Evolutionary conservation across 2,329 filamentous ascomycete genomes (phyloP), one percentile per base, ranked within the genome.

Genomic region (Sarocladium kiliense): DNA sequence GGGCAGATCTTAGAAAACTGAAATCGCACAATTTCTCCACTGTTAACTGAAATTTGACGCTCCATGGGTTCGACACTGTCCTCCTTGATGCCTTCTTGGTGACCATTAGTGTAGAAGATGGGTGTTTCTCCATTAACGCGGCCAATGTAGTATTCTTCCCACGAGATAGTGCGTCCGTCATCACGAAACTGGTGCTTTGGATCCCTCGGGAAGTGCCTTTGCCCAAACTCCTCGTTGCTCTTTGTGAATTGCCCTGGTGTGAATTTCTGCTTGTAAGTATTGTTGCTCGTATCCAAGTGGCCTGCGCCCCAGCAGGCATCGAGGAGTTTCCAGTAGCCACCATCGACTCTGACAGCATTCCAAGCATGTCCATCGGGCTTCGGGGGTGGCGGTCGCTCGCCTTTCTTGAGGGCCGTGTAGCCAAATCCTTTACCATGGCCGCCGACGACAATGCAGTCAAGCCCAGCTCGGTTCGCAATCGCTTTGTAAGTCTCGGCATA

Each of bases 231-330:
- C 54, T 93, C 87, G 66, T 97, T 97, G 53, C 71, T 69, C 57
- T 74, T 69, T 2, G 73, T 80, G 62, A 88, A 88, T 59, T 81
- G 71, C 7, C 77, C 69, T 0, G 91, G 82, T 1, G 76, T 79
- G 68, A 97, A 96, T 2, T 75, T 67, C 62, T 87, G 80, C 42
- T 80, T 80, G 71, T 91, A 97, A 1, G 75, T 69, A 56, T 79
- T 71, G 16, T 75, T 76, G 51, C 55, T 60, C 19, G 65, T 75
- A 42, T 77, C 71, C 9, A 96, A 71, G 58, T 82, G 76, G 2
- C 93, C 93, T 0, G 93, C 90, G 37, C 94, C 94, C 94, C 94
- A 99, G 67, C 93, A 97, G 0, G 88, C 72, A 65, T 99, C 94
- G 50, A 97, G 74, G 1, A 97, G 79, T 71, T 97, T 96, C 93